phyloP scores from a whole-genome alignment of 495 filamentous ascomycete genomes.

The Emericellopsis terricola region DNA sequence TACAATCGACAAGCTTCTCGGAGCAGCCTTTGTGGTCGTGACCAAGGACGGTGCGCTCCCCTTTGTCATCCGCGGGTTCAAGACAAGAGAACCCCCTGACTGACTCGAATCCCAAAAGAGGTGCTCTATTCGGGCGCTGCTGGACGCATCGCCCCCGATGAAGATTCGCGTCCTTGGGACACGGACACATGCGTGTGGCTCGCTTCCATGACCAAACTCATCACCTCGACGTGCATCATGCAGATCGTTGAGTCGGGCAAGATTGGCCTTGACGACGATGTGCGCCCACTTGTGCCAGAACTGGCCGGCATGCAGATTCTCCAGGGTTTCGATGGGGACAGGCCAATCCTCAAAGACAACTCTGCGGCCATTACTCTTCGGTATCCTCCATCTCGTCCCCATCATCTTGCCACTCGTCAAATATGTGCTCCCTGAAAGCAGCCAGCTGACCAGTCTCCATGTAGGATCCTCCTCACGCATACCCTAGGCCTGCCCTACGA shows the following conservation, averaged over 20 bases:
- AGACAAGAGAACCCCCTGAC: not conserved
- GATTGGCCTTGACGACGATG: slow-evolving; percentile 9
- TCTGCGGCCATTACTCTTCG: slow-evolving; percentile 9
- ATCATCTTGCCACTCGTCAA: not conserved
- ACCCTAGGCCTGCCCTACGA: slow-evolving; percentile 12
- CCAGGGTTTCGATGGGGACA: slow-evolving; percentile 7
- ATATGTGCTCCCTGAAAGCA: not conserved
- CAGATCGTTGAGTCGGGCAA: slow-evolving; percentile 9
- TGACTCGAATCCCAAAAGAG: slow-evolving; percentile 3
- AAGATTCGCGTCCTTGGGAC: slow-evolving; percentile 10
- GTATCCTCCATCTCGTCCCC: slow-evolving; percentile 1
- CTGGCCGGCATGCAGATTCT: slow-evolving; percentile 9
- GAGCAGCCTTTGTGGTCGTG: slow-evolving; percentile 12
- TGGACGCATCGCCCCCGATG: slow-evolving; percentile 6
- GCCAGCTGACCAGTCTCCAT: not conserved
- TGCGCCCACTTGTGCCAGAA: slow-evolving; percentile 8
- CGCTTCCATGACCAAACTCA: slow-evolving; percentile 13
- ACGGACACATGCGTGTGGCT: slow-evolving; percentile 31
- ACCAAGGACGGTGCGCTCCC: slow-evolving; percentile 8
- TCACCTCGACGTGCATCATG: slow-evolving; percentile 9
- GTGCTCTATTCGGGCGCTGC: slow-evolving; percentile 10
- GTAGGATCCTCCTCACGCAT: slow-evolving; percentile 15
- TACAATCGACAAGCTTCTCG: slow-evolving; percentile 13
- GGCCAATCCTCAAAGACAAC: slow-evolving; percentile 12
- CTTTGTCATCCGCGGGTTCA: not conserved